Evolutionary conservation across 2,329 filamentous ascomycete species (phyloP).

Genomic region (Aspergillus fischeri): DNA sequence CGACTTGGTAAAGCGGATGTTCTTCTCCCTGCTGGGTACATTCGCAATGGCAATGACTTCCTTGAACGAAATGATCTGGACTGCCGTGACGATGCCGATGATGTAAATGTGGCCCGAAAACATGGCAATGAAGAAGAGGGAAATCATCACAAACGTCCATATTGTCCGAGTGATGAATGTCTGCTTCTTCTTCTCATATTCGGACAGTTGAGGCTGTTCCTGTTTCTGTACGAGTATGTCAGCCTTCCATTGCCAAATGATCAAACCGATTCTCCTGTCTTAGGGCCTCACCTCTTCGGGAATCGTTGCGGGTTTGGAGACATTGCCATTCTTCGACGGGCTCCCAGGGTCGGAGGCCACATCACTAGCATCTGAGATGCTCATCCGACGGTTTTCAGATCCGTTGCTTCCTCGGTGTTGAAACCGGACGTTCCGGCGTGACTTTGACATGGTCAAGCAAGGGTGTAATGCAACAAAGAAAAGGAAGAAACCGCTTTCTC

Average conservation of each 20-base stretch:
- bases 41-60: slow-evolving; percentile 98
- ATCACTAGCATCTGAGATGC: slow-evolving; percentile 55
- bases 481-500: background rate
- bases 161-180: slow-evolving; percentile 95
- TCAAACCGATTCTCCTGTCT: background rate
- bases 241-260: slow-evolving; percentile 1
- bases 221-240: slow-evolving; percentile 25
- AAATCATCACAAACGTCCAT: slow-evolving; percentile 98
- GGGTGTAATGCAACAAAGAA: slow-evolving; percentile 3
- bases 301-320: slow-evolving; percentile 30
- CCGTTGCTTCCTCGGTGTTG: slow-evolving; percentile 45
- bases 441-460: slow-evolving; percentile 45
- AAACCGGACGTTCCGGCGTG: slow-evolving; percentile 59
- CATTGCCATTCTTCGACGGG: slow-evolving; percentile 44
- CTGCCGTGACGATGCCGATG: slow-evolving; percentile 82
- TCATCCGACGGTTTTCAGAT: slow-evolving; percentile 47
- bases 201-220: slow-evolving; percentile 49
- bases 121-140: slow-evolving; percentile 81
- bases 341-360: slow-evolving; percentile 48
- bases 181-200: slow-evolving; percentile 98
- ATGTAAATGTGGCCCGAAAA: slow-evolving; percentile 98
- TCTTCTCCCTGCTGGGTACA: slow-evolving; percentile 84
- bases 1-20: slow-evolving; percentile 89
- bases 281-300: slow-evolving; percentile 30
- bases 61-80: slow-evolving; percentile 98